Base-by-base conservation (phyloP, 192 early-diverging fungal species). In the Mortierella antarctica region DNA sequence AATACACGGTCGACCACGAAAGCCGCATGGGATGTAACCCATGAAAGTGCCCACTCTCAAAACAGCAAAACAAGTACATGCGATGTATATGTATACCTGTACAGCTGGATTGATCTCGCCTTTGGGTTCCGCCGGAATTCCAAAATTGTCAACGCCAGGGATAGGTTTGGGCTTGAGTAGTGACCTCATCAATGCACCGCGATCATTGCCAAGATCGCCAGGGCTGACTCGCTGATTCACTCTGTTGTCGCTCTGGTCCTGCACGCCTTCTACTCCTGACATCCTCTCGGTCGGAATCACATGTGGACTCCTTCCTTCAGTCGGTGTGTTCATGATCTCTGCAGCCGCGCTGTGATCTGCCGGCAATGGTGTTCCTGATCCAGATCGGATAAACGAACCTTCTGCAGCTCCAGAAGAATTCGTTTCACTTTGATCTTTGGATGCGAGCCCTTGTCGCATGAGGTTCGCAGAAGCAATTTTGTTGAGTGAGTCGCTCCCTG, bases 91-190 rank as follows among this genome's bases (percentile, higher is more conserved):
- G 41, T 47, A 60, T 86, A 92, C 91, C 82, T 93, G 88, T 4
- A 93, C 83, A 11, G 88, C 88, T 14, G 85, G 83, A 73, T 95
- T 86, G 39, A 89, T 85, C 48, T 88, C 88, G 5, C 73, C 77
- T 44, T 76, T 71, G 20, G 91, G 89, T 51, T 83, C 85, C 9
- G 89, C 78, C 20, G 85, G 86, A 46, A 92, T 89, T 40, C 87
- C 89, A 84, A 85, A 90, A 57, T 90, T 86, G 12, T 87, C 86
- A 15, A 84, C 70, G 31, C 83, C 83, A 21, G 72, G 78, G 17
- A 89, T 86, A 45, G 86, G 86, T 61, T 83, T 82, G 4, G 88
- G 83, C 42, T 68, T 65, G 53, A 87, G 71, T 12, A 85, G 67
- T 23, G 65, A 13, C 57, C 67, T 70, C 83, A 85, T 78, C 44